Conservation (phyloP, 352 stramenopile species). For the Thalassiosira livingstoniorum region DNA sequence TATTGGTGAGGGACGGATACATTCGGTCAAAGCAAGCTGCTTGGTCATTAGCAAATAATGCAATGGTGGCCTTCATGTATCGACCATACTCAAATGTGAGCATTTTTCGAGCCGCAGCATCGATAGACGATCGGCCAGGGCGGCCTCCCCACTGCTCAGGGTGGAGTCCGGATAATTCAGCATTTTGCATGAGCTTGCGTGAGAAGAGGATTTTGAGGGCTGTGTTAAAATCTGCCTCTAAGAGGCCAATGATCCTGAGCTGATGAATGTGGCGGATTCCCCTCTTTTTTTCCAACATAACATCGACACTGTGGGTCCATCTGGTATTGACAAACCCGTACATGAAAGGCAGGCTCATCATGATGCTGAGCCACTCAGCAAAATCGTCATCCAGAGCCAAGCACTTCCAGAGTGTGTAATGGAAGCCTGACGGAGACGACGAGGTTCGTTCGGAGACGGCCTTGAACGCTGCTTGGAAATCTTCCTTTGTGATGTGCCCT, state of each 20-base stretch:
- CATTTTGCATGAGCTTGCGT: not conserved
- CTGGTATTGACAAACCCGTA: not conserved
- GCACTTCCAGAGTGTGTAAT: too few relatives aligned
- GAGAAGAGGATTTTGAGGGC: too few relatives aligned
- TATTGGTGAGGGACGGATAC: not conserved
- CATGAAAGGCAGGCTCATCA: too few relatives aligned
- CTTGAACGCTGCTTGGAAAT: not conserved
- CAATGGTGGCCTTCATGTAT: conserved; percentile 35
- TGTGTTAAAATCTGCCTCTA: too few relatives aligned
- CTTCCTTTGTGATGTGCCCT: not conserved
- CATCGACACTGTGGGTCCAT: not conserved
- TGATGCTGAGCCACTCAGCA: not conserved
- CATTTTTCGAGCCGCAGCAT: not conserved
- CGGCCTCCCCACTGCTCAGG: not conserved
- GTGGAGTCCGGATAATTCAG: not conserved
- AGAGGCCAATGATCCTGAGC: too few relatives aligned
- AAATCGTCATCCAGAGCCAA: not conserved
- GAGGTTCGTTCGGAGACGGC: not conserved
- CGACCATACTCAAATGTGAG: conserved; percentile 19
- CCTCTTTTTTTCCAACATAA: conserved; percentile 2
- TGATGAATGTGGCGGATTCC: not conserved
- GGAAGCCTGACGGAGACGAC: conserved; percentile 1
- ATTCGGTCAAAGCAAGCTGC: conserved; percentile 5
- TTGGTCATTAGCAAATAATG: conserved; percentile 3
- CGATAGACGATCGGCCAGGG: not conserved